Evolutionary conservation across 139 green algal species (phyloP).

Genomic region (Desmodesmus armatus): DNA sequence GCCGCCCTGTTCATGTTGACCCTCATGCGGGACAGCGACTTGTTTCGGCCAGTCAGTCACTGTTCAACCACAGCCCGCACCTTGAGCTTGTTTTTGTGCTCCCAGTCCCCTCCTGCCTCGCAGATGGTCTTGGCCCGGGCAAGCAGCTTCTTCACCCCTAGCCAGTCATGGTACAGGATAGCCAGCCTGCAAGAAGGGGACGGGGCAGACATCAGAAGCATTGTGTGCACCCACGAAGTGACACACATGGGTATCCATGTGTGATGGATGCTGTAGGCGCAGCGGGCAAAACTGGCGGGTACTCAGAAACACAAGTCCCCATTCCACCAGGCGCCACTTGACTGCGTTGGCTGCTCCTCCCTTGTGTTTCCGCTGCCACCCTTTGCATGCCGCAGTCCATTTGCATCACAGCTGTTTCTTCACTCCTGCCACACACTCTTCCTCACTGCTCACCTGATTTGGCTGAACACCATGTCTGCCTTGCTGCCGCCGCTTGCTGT

Average conservation of each 20-base stretch:
- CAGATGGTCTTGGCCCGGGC: constrained; percentile 79
- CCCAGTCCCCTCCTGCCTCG: constrained; percentile 96
- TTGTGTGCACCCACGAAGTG: background rate
- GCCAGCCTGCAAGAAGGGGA: constrained; percentile 83
- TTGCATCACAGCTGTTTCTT: background rate
- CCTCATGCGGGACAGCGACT: too few species aligned
- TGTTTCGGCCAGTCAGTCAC: background rate
- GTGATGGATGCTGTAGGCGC: too few species aligned
- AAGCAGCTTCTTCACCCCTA: constrained; percentile 77
- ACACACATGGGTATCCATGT: too few species aligned
- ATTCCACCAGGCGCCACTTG: too few species aligned
- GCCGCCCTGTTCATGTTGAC: too few species aligned
- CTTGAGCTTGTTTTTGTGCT: constrained; percentile 99
- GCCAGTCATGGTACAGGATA: constrained; percentile 86
- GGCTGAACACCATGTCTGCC: constrained; percentile 94
- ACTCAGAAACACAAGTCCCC: too few species aligned
- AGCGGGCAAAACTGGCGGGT: too few species aligned
- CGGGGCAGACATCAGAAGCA: background rate
- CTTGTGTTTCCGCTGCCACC: too few species aligned
- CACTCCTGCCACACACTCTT: background rate
- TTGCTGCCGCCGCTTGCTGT: constrained; percentile 93
- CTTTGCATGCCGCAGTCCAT: too few species aligned
- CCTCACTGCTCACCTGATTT: constrained; percentile 80
- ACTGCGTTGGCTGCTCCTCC: too few species aligned
- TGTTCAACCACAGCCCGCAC: too few species aligned